A percentile compares a stretch with the other conserved stretches of the same genome.
Evolutionary conservation across 495 filamentous ascomycete genomes (phyloP).

Genomic region (Lichina pygmaea): DNA sequence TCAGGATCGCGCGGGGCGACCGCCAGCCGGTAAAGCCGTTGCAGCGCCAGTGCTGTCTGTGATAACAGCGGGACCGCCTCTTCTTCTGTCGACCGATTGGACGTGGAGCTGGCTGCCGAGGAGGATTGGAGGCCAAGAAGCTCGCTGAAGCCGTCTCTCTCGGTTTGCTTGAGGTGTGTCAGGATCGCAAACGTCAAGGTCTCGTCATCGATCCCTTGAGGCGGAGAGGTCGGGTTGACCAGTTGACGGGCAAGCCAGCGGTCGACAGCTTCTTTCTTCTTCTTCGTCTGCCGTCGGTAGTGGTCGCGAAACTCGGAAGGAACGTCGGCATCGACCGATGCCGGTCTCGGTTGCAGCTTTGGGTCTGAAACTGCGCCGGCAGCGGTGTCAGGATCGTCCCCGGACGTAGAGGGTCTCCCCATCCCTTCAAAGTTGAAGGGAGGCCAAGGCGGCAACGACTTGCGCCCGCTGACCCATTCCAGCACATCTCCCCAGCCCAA

Average conservation of each 20-base stretch:
- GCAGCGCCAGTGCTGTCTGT: conserved; percentile 46
- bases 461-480: conserved; percentile 68
- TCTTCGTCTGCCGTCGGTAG: conserved; percentile 65
- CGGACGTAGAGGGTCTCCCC: conserved; percentile 7
- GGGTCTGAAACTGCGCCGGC: conserved; percentile 6
- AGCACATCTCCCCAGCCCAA: conserved; percentile 95
- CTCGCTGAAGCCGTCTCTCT: conserved; percentile 51
- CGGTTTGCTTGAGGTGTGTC: conserved; percentile 52
- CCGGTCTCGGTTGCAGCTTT: conserved; percentile 13
- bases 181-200: conserved; percentile 80
- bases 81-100: conserved; percentile 21
- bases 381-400: conserved; percentile 14
- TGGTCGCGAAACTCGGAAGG: conserved; percentile 75
- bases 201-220: conserved; percentile 73
- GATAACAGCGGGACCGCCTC: conserved; percentile 20
- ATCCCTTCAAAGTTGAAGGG: conserved; percentile 42
- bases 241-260: conserved; percentile 61
- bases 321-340: conserved; percentile 56
- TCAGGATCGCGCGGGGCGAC: conserved; percentile 55
- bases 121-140: conserved; percentile 17
- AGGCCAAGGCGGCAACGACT: conserved; percentile 67
- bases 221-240: conserved; percentile 39
- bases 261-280: conserved; percentile 62
- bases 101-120: conserved; percentile 16
- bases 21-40: conserved; percentile 56